A percentile compares a stretch with the other conserved stretches of the same genome.
These are phyloP conservation scores for Oenanthe sinensis DNA, from an alignment of 129 eudicot genomes.

Conservation along the genomic window DNA sequence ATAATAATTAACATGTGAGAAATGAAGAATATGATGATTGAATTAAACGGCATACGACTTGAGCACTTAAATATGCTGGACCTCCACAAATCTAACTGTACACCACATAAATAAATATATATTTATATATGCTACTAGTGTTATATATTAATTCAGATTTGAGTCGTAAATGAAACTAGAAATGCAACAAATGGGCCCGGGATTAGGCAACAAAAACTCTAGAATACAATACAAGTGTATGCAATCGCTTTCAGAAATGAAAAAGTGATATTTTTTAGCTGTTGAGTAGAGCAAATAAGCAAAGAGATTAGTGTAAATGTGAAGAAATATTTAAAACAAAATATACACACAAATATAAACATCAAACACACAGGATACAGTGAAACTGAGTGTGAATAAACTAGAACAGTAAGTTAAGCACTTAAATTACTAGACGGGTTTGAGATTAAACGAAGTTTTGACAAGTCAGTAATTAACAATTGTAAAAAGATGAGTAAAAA, in stretches of 20 bases:
- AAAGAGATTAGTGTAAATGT: background rate
- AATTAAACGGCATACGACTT: slow-evolving; percentile 13
- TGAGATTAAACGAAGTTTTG: background rate
- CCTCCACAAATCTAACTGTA: slow-evolving; percentile 24
- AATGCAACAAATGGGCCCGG: slow-evolving; percentile 45
- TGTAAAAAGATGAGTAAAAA: background rate
- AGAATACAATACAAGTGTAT: slow-evolving; percentile 21
- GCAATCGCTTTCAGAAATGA: slow-evolving; percentile 19
- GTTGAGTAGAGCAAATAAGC: slow-evolving; percentile 17
- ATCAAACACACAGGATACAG: background rate
- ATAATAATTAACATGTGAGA: slow-evolving; percentile 32
- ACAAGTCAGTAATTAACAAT: background rate
- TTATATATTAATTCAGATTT: background rate
- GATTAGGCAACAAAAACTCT: slow-evolving; percentile 26
- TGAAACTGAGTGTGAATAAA: background rate
- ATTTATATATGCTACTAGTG: background rate
- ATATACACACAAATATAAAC: background rate
- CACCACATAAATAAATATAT: background rate
- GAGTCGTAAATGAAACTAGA: slow-evolving; percentile 15
- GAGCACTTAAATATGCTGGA: slow-evolving; percentile 31
- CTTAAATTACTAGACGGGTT: background rate
- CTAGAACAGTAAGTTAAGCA: background rate
- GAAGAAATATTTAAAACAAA: background rate
- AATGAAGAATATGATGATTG: slow-evolving; percentile 15
- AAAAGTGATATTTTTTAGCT: slow-evolving; percentile 25